These are phyloP conservation scores for Hypomontagnella submonticulosa DNA, from an alignment of 495 filamentous ascomycete species.

Conservation along the genomic window DNA sequence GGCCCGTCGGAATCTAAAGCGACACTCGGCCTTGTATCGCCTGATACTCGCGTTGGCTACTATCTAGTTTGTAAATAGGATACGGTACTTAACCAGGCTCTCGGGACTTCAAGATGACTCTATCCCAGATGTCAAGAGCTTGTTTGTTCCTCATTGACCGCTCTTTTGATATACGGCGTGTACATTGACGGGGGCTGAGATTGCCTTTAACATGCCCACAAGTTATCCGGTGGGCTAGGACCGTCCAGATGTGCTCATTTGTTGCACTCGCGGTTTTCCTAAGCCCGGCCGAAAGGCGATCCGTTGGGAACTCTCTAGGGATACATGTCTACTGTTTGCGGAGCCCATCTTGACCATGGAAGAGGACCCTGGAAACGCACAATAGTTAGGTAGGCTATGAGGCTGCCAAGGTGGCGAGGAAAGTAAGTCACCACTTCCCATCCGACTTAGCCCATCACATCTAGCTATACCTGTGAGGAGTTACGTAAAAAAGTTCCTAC, in stretches of 20 bases:
- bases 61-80: slow-evolving; percentile 1
- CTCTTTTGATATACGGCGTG: slow-evolving; percentile 7
- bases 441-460: background rate
- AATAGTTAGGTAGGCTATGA: slow-evolving; percentile 53
- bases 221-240: background rate
- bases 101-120: background rate
- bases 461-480: background rate
- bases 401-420: slow-evolving; percentile 42
- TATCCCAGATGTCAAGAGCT: background rate
- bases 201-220: too few species aligned
- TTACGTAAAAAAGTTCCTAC: too few species aligned
- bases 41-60: background rate
- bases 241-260: background rate
- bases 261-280: background rate
- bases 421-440: slow-evolving; percentile 48
- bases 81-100: background rate
- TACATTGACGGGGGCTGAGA: slow-evolving; percentile 4
- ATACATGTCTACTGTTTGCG: slow-evolving; percentile 39
- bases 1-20: background rate
- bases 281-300: slow-evolving; percentile 45
- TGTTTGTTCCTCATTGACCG: slow-evolving; percentile 12
- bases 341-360: slow-evolving; percentile 44
- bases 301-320: slow-evolving; percentile 50
- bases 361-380: slow-evolving; percentile 47
- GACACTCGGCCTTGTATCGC: too few species aligned